A percentile compares a stretch with the other conserved stretches of the same genome.
phyloP scores from a whole-genome alignment of 768 basidiomycete species.

The Hericium erinaceus region DNA sequence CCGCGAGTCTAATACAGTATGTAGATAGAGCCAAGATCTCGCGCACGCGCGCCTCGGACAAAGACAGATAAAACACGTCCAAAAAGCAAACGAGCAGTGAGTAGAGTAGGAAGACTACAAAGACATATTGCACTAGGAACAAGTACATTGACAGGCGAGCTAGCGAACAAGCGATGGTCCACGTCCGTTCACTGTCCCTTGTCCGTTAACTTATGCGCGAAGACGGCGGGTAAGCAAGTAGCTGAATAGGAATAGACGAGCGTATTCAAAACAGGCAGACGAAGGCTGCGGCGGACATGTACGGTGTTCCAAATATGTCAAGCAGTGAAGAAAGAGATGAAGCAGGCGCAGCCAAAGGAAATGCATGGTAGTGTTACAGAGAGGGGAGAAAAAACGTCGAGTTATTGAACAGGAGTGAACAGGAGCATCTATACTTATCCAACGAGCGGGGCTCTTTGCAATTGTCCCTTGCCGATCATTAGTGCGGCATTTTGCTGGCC shows the following conservation, averaged over 20 bases:
- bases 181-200: conserved; percentile 49
- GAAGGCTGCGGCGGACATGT: conserved; percentile 1
- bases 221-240: conserved; percentile 18
- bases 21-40: too few species aligned
- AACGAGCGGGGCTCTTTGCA: not conserved
- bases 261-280: too few species aligned
- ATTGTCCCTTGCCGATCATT: conserved; percentile 12
- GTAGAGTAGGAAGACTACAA: not conserved
- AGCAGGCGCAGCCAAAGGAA: not conserved
- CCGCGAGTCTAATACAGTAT: too few species aligned
- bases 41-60: too few species aligned
- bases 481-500: not conserved
- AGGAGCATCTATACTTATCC: not conserved
- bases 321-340: conserved; percentile 5
- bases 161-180: conserved; percentile 42
- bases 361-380: not conserved
- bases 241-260: not conserved
- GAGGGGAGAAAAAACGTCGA: not conserved
- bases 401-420: not conserved
- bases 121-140: conserved; percentile 5
- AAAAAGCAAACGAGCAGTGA: not conserved
- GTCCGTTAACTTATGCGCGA: conserved; percentile 22
- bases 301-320: conserved; percentile 9
- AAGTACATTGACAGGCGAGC: conserved; percentile 31
- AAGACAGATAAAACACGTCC: not conserved